phyloP scores from a whole-genome alignment of 169 alveolate genomes.

The Cyclospora cayetanensis region DNA sequence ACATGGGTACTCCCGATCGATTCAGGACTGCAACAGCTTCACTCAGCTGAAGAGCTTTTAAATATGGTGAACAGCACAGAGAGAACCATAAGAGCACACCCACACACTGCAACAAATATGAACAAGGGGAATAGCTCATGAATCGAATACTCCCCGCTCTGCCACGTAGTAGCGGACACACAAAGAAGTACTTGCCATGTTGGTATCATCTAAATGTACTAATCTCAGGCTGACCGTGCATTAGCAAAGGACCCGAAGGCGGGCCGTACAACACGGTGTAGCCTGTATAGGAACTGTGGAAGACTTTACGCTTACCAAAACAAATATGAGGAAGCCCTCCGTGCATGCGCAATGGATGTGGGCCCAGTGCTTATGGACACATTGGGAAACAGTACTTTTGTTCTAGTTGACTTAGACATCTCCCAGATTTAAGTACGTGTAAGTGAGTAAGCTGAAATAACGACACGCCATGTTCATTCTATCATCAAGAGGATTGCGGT shows the following conservation, averaged over 20 bases:
- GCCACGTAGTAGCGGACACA: neutral
- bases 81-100: neutral
- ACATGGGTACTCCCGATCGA: neutral
- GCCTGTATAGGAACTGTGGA: slow-evolving; percentile 77
- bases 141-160: neutral
- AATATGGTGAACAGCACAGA: slow-evolving; percentile 3
- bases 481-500: neutral
- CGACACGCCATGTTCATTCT: neutral
- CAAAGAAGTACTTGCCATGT: neutral
- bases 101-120: neutral
- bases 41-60: slow-evolving; percentile 66
- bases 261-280: slow-evolving; percentile 49
- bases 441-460: neutral
- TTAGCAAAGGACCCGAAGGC: slow-evolving; percentile 76
- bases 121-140: neutral
- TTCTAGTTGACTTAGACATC: neutral
- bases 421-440: neutral
- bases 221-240: slow-evolving; percentile 73
- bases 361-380: neutral
- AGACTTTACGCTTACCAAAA: slow-evolving; percentile 76
- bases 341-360: slow-evolving; percentile 72
- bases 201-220: neutral
- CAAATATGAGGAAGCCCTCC: slow-evolving; percentile 63
- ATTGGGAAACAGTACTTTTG: neutral
- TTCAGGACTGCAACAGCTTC: slow-evolving; percentile 53